These are phyloP conservation scores for Phyllosticta citriasiana DNA, from an alignment of 2,329 filamentous ascomycete genomes.

Conservation along the genomic window DNA sequence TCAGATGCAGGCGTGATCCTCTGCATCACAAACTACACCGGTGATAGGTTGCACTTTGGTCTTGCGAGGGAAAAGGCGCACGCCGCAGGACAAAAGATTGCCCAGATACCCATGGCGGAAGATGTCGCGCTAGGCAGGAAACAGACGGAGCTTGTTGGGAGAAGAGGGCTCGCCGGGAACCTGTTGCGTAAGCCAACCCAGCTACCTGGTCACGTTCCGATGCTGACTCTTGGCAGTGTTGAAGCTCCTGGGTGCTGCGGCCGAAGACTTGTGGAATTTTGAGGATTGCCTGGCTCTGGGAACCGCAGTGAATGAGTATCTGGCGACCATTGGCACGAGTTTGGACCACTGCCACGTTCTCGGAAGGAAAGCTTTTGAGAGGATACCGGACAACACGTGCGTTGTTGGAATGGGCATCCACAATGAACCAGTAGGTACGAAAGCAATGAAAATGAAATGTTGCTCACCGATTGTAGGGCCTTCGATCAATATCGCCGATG, in stretches of 20 bases:
- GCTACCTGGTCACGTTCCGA: slow-evolving; percentile 21
- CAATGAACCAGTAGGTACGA: slow-evolving; percentile 36
- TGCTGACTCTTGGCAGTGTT: slow-evolving; percentile 25
- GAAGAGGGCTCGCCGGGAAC: slow-evolving; percentile 43
- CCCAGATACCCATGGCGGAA: slow-evolving; percentile 39
- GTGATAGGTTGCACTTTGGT: slow-evolving; percentile 41
- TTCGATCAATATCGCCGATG: slow-evolving; percentile 37
- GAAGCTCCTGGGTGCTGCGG: slow-evolving; percentile 38
- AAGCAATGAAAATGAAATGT: no score
- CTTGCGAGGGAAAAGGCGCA: slow-evolving; percentile 38
- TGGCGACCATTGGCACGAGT: slow-evolving; percentile 42
- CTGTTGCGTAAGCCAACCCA: slow-evolving; percentile 6
- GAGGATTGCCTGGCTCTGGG: slow-evolving; percentile 37
- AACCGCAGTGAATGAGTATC: slow-evolving; percentile 32
- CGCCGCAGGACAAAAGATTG: slow-evolving; percentile 35
- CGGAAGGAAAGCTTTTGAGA: slow-evolving; percentile 40
- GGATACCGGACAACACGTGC: slow-evolving; percentile 29
- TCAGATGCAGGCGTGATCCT: slow-evolving; percentile 37
- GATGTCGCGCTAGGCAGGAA: slow-evolving; percentile 39
- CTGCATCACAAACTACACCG: slow-evolving; percentile 42
- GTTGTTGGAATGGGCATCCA: slow-evolving; percentile 42
- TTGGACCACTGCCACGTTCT: slow-evolving; percentile 46
- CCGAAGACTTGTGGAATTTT: slow-evolving; percentile 34
- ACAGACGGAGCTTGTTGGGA: slow-evolving; percentile 39
- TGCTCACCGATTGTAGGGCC: slow-evolving; percentile 21